Evolutionary conservation across 208 protist species (phyloP).

Genomic region (Herpetomonas samuelpessoai): DNA sequence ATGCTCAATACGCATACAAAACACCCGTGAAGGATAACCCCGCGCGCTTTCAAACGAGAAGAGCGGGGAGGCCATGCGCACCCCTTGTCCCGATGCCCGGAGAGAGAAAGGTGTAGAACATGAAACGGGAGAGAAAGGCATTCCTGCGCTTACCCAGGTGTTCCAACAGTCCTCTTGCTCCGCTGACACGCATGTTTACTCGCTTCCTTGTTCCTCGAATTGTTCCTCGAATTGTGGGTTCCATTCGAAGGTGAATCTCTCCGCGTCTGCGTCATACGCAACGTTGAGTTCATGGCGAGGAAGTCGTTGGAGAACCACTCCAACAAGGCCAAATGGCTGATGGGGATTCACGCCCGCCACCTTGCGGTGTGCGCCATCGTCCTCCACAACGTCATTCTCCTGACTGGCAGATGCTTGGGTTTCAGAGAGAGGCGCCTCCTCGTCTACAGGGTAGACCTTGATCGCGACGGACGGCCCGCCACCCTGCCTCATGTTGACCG

Average conservation of each 20-base stretch:
- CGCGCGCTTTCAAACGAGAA: too few species aligned
- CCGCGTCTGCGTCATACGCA: constrained; percentile 3
- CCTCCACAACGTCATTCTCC: background rate
- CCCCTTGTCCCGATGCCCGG: too few species aligned
- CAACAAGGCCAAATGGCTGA: constrained; percentile 13
- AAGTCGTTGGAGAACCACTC: constrained; percentile 15
- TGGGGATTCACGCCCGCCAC: constrained; percentile 17
- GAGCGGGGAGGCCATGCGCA: too few species aligned
- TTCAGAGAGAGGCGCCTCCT: too few species aligned
- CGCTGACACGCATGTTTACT: too few species aligned
- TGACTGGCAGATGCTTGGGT: too few species aligned
- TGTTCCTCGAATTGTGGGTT: constrained; percentile 11
- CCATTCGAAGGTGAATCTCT: constrained; percentile 6
- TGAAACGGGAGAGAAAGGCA: too few species aligned
- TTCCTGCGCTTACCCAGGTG: background rate
- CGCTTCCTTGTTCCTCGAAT: too few species aligned
- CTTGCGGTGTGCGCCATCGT: too few species aligned
- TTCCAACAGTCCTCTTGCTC: background rate
- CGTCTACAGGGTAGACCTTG: constrained; percentile 19
- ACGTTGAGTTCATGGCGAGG: constrained; percentile 15
- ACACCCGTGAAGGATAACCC: too few species aligned
- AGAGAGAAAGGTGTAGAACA: too few species aligned
- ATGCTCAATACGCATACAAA: too few species aligned
- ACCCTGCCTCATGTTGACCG: background rate
- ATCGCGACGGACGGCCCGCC: constrained; percentile 11